Evolutionary conservation across 2,329 filamentous ascomycete species (phyloP).

Genomic region (Leptosphaerulina australis): DNA sequence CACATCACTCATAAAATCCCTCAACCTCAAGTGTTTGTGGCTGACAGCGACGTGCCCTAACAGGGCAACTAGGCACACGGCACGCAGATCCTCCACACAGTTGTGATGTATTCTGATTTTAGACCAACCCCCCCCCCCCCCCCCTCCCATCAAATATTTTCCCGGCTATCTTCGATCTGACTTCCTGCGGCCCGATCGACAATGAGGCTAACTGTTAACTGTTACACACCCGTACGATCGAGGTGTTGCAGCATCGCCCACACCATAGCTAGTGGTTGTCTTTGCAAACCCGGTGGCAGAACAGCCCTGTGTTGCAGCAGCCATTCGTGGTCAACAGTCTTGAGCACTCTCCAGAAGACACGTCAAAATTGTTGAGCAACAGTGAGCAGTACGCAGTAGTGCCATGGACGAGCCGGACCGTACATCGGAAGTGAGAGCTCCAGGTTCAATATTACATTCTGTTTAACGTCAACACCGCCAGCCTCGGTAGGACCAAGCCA

Average conservation of each 20-base stretch:
- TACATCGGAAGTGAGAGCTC: not conserved
- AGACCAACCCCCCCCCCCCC: not conserved
- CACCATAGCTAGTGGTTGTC: not conserved
- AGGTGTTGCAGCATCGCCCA: constrained; percentile 1
- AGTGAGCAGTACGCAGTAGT: not conserved
- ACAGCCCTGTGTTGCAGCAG: not conserved
- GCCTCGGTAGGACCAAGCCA: not conserved
- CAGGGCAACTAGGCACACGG: constrained; percentile 6
- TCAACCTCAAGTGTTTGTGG: not conserved
- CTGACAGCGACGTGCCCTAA: constrained; percentile 7
- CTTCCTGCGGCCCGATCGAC: constrained; percentile 1
- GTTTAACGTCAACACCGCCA: not conserved
- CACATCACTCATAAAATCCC: not conserved
- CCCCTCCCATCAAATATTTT: not conserved
- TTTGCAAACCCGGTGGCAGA: not conserved
- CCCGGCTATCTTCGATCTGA: constrained; percentile 6
- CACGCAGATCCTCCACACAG: not conserved
- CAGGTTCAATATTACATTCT: not conserved
- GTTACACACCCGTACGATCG: not conserved
- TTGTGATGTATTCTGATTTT: constrained; percentile 8
- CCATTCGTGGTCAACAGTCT: not conserved
- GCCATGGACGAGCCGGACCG: not conserved
- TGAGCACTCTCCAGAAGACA: not conserved
- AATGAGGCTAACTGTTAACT: not conserved
- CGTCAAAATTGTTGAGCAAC: not conserved